These are phyloP conservation scores for Pyrenophora tritici-repentis DNA, from an alignment of 2,329 filamentous ascomycete species.

Conservation along the genomic window DNA sequence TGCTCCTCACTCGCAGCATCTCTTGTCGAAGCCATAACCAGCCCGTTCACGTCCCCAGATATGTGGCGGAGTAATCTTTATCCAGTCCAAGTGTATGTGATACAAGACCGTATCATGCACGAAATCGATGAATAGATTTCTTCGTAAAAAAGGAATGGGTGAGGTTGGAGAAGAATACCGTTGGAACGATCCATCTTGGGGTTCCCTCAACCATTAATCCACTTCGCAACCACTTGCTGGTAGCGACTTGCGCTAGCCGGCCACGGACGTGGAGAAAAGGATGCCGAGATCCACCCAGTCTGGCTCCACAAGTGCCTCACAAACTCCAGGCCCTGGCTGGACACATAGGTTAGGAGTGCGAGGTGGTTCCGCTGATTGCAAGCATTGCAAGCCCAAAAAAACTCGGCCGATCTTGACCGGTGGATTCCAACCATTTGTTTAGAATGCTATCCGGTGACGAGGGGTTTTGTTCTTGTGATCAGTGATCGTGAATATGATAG, in stretches of 20 bases:
- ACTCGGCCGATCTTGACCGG: too few relatives aligned
- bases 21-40: conserved; percentile 2
- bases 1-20: neutral
- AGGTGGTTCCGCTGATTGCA: too few relatives aligned
- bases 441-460: too few relatives aligned
- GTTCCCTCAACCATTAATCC: conserved; percentile 1
- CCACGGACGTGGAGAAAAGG: conserved; percentile 5
- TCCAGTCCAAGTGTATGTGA: neutral
- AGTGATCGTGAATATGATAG: too few relatives aligned
- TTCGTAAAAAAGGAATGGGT: too few relatives aligned
- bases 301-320: neutral
- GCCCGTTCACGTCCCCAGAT: neutral
- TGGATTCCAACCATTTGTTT: too few relatives aligned
- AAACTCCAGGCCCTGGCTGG: too few relatives aligned
- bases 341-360: too few relatives aligned
- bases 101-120: neutral
- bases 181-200: conserved; percentile 1
- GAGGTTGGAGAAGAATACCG: neutral
- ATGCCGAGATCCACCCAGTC: neutral
- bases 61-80: neutral
- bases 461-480: too few relatives aligned
- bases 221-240: neutral
- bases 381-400: too few relatives aligned
- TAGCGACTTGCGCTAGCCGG: conserved; percentile 5
- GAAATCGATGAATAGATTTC: too few relatives aligned